Evolutionary conservation across 805 yeast species (phyloP), one percentile per base, ranked within the genome.

Genomic region (Ogataea haglerorum): DNA sequence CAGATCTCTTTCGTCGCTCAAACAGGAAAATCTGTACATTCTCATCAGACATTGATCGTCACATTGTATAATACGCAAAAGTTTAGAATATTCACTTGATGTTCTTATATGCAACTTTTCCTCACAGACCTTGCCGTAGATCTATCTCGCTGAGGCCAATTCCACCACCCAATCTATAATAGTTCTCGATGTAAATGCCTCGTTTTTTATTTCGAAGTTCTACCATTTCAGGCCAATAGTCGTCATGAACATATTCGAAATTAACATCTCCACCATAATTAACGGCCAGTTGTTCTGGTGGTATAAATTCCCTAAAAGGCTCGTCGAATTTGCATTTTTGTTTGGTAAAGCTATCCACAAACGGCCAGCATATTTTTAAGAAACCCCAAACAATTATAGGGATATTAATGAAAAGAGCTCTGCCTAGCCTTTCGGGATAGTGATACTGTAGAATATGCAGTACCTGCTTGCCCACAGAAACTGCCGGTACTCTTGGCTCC

Each of bases 351-450:
- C 97, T 96, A 63, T 93, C 99, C 51, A 93, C 95, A 64, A 93
- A 93, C 2, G 99, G 99, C 63, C 87, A 89, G 50, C 93, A 89
- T 47, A 93, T 69, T 67, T 89, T 93, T 53, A 93, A 70, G 57
- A 93, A 93, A 10, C 95, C 81, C 89, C 95, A 86, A 6, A 91
- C 97, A 38, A 89, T 67, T 76, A 91, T 82, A n/a, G 98, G 98
- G 51, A 93, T 88, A 64, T 93, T 91, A 45, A 95, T 85, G 43
- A 93, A 74, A 42, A 90, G 70, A 0, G 97, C 97, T 57, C 85
- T 78, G 18, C 99, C 99, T 45, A 93, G 72, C 54, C 99, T 77
- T 61, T 93, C 99, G 6, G 99, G 99, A 60, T 93, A 93, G 65
- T 93, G 99, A 27, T 95, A 89, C 66, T 93, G 99, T 54, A 93